Base-by-base conservation (phyloP, 495 filamentous ascomycete genomes). In the Saxophila tyrrhenica region DNA sequence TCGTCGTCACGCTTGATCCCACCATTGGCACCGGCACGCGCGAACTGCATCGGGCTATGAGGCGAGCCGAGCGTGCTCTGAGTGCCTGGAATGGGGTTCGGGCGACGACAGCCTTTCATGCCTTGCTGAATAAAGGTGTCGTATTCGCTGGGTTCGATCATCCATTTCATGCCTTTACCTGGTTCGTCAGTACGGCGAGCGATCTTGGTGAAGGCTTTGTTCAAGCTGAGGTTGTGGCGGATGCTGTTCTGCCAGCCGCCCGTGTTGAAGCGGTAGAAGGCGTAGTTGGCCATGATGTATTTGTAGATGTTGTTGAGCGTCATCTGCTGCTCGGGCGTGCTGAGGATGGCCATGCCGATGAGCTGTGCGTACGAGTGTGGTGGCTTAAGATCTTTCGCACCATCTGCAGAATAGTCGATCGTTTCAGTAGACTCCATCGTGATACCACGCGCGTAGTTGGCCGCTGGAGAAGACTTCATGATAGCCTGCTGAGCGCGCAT, bases 151-250 rank as follows among this genome's bases (percentile, higher is more conserved):
- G 82, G 78, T 1, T 86, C 82, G 64, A 98, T 85, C 67, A 85
- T 82, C 92, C 92, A 98, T 65, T 96, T 95, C 90, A 95, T 95
- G 22, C 92, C 92, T 70, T 98, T 98, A 2, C 92, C 92, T 1
- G 92, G 92, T 64, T 98, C 94, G 61, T 98, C 87, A 0, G 89
- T 92, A 3, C 85, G 79, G 35, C 92, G 83, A 22, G 94, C 84
- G 3, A 95, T 84, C 67, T 97, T 97, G 57, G 85, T 79, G 66
- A 98, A 98, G 0, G 81, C 79, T 68, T 94, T 91, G 63, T 94
- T 95, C 47, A 98, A 68, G 2, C 94, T 97, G 19, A 98, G 69
- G 60, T 97, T 97, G 60, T 98, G 92, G 1, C 92, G 83, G 60
- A 98, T 98, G 1, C 89, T 95, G 60, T 98, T 98, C 80, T 95